phyloP scores from a whole-genome alignment of 805 yeast genomes.

The Candida incommunis region DNA sequence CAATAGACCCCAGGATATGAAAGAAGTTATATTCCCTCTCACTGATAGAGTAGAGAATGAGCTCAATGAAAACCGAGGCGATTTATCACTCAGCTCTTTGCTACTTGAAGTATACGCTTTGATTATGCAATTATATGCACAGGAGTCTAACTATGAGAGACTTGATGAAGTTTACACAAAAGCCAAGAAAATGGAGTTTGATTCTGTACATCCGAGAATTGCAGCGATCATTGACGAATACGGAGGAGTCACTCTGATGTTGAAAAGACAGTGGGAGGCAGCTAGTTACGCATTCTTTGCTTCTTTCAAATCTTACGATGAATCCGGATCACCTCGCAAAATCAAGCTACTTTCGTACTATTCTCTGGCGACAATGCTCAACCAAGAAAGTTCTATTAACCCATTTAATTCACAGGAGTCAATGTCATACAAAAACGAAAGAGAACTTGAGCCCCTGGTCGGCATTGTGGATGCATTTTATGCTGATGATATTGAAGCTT shows the following conservation, averaged over 20 bases:
- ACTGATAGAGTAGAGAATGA: not conserved
- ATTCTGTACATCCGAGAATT: not conserved
- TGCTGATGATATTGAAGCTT: not conserved
- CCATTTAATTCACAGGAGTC: not conserved
- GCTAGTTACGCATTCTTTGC: slow-evolving; percentile 1
- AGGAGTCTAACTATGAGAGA: not conserved
- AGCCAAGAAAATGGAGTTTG: not conserved
- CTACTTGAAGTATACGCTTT: not conserved
- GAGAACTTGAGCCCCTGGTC: not conserved
- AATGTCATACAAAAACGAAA: not conserved
- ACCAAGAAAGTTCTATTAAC: not conserved
- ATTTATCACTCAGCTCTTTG: not conserved
- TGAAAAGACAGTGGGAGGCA: not conserved
- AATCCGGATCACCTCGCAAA: not conserved
- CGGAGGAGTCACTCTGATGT: not conserved
- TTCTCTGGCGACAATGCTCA: not conserved
- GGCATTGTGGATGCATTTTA: slow-evolving; percentile 1
- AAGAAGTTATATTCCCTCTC: not conserved
- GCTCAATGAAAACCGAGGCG: not conserved
- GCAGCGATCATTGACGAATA: not conserved
- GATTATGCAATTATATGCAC: not conserved
- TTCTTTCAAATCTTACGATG: not conserved
- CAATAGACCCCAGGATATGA: not conserved
- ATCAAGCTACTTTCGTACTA: not conserved
- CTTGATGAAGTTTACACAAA: not conserved